Conservation (phyloP, 345 rosid genomes). For the Citrus cavaleriei region DNA sequence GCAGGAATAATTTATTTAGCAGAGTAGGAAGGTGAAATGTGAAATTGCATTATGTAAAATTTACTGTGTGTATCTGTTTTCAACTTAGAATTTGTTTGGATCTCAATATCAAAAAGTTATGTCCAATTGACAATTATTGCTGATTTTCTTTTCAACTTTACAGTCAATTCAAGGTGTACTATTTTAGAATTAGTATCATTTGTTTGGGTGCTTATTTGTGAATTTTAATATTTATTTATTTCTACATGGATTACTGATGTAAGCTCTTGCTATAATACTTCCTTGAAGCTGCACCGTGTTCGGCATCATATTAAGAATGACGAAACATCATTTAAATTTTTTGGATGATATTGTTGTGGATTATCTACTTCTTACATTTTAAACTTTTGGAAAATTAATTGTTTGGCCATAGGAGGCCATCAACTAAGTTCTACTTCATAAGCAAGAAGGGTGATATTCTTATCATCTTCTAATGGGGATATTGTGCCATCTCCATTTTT, state of each 20-base stretch:
- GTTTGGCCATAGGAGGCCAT: not conserved
- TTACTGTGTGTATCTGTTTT: conserved; percentile 22
- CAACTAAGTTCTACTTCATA: not conserved
- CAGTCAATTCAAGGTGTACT: not conserved
- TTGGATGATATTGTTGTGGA: not conserved
- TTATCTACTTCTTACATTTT: not conserved
- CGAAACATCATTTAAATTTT: not conserved
- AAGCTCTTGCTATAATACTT: not conserved
- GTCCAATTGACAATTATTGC: conserved; percentile 10
- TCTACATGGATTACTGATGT: not conserved
- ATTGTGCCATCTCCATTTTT: not conserved
- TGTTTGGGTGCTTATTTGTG: not conserved
- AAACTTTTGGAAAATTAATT: not conserved
- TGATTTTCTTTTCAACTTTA: conserved; percentile 5
- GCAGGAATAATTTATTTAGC: conserved; percentile 34
- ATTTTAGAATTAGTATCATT: not conserved
- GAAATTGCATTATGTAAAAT: conserved; percentile 21
- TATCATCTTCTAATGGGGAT: not conserved
- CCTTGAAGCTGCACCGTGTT: not conserved
- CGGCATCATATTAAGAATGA: not conserved
- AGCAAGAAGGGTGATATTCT: not conserved
- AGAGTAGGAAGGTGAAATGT: conserved; percentile 22
- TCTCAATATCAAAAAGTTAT: conserved; percentile 16
- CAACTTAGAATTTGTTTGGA: conserved; percentile 18
- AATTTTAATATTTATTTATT: not conserved